Conservation (phyloP, 2,329 filamentous ascomycete genomes). For the Periconia macrospinosa region DNA sequence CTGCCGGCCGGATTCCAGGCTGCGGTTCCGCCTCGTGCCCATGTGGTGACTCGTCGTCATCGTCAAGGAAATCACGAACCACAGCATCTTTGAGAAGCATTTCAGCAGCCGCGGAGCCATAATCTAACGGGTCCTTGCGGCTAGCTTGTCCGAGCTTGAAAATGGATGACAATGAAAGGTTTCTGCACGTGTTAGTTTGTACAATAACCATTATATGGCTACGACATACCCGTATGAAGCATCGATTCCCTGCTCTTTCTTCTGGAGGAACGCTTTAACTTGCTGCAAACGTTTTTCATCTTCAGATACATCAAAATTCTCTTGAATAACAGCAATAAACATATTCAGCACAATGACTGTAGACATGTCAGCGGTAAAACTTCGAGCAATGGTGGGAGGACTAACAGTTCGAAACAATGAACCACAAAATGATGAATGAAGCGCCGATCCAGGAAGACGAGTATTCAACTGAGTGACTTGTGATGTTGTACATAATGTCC, state of each 20-base stretch:
- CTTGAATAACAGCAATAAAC: constrained; percentile 99
- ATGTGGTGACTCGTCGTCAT: constrained; percentile 35
- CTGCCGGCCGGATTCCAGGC: constrained; percentile 40
- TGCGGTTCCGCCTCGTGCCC: constrained; percentile 25
- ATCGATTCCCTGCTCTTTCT: constrained; percentile 76
- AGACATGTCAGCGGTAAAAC: neutral
- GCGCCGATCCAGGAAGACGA: constrained; percentile 91
- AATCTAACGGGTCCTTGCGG: constrained; percentile 82
- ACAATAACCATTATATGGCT: neutral
- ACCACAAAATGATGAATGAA: constrained; percentile 91
- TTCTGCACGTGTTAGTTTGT: constrained; percentile 45
- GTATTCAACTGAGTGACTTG: constrained; percentile 64
- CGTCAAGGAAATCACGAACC: constrained; percentile 87
- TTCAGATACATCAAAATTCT: constrained; percentile 98
- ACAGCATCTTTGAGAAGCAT: constrained; percentile 97
- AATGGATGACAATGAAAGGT: constrained; percentile 70
- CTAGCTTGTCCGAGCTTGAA: constrained; percentile 65
- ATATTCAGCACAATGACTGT: constrained; percentile 89
- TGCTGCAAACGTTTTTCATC: constrained; percentile 97
- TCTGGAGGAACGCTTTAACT: constrained; percentile 89
- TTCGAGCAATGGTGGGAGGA: neutral
- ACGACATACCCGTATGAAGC: constrained; percentile 57
- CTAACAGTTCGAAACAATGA: constrained; percentile 79
- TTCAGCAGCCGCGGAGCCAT: constrained; percentile 87
- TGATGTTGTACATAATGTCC: constrained; percentile 78